Evolutionary conservation across 768 basidiomycete species (phyloP), one percentile per base, ranked within the genome.

Genomic region (Trichaptum fuscoviolaceum): DNA sequence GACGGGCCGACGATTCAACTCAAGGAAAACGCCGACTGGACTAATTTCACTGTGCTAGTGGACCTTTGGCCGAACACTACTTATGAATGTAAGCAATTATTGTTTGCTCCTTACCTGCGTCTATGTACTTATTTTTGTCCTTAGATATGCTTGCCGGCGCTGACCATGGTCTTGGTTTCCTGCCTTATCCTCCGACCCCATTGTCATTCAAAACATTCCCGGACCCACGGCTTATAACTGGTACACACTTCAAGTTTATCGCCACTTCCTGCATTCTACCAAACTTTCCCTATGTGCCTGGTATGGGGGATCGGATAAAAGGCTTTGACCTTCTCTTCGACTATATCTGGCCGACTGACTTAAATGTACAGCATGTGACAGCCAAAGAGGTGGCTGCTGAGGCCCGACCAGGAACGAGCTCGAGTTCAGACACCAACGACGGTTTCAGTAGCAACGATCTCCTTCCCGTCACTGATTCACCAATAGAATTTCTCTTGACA

Each of bases 151-250:
- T 82, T 72, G 70, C 78, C 57, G 67, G 75, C 63, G 62, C 72
- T 30, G 83, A 87, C 68, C 73, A 76, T 57, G 30, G 59, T 34
- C 15, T 20, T 25, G 81, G 82, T 2, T 62, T 80, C 66, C 78
- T 87, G 35, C 81, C 82, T n/a, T 84, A 83, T 73, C 85, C 86
- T 18, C 63, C 70, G 17, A 70, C 71, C 6, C 84, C 87, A 7
- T 82, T 90, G 60, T 74, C 75, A 24, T 92, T 93, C 79, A 84
- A 78, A 66, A 93, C 91, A 8, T 90, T 89, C 76, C 90, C 91
- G 2, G 91, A 93, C 73, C 82, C 88, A 8, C 80, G 84, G 10
- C 79, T 90, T 24, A 71, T 81, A 8, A 74, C 78, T 25, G 84
- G 84, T 30, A 77, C 76, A 35, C 83, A 83, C 72, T 91, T 90